A percentile compares a stretch with the other conserved stretches of the same genome.
These are phyloP conservation scores for Termitomyces sp. DNA, from an alignment of 768 basidiomycete species.

Conservation along the genomic window DNA sequence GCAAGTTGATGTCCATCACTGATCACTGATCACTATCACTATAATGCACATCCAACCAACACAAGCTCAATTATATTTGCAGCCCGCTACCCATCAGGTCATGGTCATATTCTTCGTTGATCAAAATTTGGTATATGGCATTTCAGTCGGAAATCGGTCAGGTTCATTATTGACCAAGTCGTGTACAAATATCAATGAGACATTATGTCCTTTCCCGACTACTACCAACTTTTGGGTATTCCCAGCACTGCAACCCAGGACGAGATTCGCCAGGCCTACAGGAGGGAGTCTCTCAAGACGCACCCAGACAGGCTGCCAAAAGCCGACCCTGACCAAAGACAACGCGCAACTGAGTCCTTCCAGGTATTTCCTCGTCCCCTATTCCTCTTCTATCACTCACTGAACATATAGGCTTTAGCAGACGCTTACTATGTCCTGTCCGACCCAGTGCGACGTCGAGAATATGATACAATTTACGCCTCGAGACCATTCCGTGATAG, in stretches of 20 bases:
- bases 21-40: too few relatives aligned
- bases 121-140: too few relatives aligned
- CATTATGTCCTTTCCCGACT: constrained; percentile 77
- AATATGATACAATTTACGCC: constrained; percentile 68
- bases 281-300: constrained; percentile 78
- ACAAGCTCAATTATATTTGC: too few relatives aligned
- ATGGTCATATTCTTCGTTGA: too few relatives aligned
- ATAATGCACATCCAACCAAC: too few relatives aligned
- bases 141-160: too few relatives aligned
- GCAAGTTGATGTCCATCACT: too few relatives aligned
- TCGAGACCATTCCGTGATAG: constrained; percentile 45
- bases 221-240: constrained; percentile 62
- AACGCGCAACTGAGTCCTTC: constrained; percentile 76
- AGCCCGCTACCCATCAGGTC: too few relatives aligned
- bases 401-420: constrained; percentile 60
- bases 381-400: not conserved
- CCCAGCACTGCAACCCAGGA: constrained; percentile 56
- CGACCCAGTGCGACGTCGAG: constrained; percentile 62
- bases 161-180: constrained; percentile 11
- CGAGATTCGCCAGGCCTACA: constrained; percentile 74
- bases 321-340: constrained; percentile 66
- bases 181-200: constrained; percentile 2
- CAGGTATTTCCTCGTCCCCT: constrained; percentile 43
- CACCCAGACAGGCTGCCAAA: constrained; percentile 83
- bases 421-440: constrained; percentile 95